phyloP scores from a whole-genome alignment of 2,329 filamentous ascomycete species.

The Aplosporella prunicola region DNA sequence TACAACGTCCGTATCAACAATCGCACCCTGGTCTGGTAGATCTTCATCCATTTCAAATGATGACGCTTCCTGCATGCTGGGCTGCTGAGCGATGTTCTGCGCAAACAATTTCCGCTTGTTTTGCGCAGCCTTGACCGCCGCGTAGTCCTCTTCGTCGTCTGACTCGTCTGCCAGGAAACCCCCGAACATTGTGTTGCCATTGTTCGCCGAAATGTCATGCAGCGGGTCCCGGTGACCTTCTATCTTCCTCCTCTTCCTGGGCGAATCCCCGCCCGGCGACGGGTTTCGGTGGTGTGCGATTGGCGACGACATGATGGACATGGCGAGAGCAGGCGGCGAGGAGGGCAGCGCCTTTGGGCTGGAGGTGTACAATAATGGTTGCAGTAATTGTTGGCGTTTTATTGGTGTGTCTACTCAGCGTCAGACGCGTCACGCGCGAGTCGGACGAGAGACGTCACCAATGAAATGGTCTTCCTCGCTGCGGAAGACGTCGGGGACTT shows the following conservation, averaged over 20 bases:
- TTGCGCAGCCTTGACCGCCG: slow-evolving; percentile 28
- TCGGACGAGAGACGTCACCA: slow-evolving; percentile 22
- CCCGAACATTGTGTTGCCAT: slow-evolving; percentile 25
- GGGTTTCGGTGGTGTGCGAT: slow-evolving; percentile 47
- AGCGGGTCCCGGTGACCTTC: slow-evolving; percentile 22
- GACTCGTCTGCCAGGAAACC: slow-evolving; percentile 30
- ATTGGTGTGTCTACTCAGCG: slow-evolving; percentile 23
- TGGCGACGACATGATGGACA: slow-evolving; percentile 54
- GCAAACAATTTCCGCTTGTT: slow-evolving; percentile 20
- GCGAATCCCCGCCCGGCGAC: slow-evolving; percentile 25
- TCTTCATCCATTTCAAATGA: not conserved
- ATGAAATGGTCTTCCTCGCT: slow-evolving; percentile 38
- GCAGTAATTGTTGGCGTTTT: slow-evolving; percentile 15
- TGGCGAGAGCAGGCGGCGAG: slow-evolving; percentile 45
- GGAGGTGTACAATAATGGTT: slow-evolving; percentile 12
- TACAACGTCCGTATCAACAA: not conserved
- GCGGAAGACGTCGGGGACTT: slow-evolving; percentile 36
- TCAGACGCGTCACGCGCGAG: slow-evolving; percentile 15
- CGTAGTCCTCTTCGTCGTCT: slow-evolving; percentile 33
- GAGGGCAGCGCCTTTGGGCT: slow-evolving; percentile 22
- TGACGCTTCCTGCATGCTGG: not conserved
- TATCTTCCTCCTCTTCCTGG: slow-evolving; percentile 29
- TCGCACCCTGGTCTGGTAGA: not conserved
- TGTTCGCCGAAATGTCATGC: slow-evolving; percentile 24
- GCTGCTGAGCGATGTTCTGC: not conserved